A percentile compares a stretch with the other conserved stretches of the same genome.
phyloP scores from a whole-genome alignment of 148 eudicot species.

The Chenopodium album region DNA sequence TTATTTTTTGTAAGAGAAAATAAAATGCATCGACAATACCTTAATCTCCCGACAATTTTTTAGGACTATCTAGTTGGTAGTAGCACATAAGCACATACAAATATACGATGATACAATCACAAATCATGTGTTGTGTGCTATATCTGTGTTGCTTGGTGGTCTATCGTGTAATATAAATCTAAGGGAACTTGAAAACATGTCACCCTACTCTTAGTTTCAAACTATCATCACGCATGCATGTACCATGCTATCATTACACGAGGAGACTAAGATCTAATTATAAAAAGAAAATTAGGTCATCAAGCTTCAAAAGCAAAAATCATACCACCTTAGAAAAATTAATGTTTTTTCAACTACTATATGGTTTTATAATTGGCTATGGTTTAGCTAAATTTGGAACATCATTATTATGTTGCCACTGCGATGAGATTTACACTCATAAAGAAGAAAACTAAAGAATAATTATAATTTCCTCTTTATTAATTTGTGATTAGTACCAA shows the following conservation, averaged over 20 bases:
- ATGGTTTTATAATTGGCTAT: neutral
- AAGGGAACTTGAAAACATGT: neutral
- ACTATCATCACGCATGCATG: neutral
- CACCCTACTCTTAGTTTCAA: neutral
- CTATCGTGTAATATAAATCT: neutral
- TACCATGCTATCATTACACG: neutral
- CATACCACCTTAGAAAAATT: neutral
- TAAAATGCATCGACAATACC: no score
- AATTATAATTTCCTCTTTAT: no score
- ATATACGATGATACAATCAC: no score
- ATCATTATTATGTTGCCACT: conserved; percentile 20
- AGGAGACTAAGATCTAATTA: neutral
- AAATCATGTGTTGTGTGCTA: neutral
- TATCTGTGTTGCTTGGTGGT: no score
- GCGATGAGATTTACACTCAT: neutral
- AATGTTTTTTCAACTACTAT: neutral
- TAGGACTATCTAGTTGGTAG: no score
- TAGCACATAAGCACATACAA: no score
- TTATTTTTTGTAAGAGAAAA: no score
- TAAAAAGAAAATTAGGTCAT: neutral
- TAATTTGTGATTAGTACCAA: neutral
- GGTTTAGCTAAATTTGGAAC: conserved; percentile 5
- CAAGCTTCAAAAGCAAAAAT: neutral
- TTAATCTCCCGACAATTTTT: no score
- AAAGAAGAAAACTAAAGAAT: neutral